These are phyloP conservation scores for Beauveria australis DNA, from an alignment of 2,329 filamentous ascomycete genomes.

Conservation along the genomic window DNA sequence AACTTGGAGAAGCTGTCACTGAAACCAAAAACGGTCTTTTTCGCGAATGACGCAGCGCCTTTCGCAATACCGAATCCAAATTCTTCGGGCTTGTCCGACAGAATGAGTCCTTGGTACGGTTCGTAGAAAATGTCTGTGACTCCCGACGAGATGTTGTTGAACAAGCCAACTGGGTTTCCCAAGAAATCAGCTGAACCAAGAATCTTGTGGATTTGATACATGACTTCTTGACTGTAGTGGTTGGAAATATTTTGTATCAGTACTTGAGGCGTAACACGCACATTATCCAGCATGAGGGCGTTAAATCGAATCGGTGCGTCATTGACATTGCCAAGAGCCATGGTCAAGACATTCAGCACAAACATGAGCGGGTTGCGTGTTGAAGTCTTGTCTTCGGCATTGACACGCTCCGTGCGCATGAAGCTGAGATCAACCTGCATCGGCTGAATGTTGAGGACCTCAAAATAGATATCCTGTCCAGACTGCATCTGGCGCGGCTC, in stretches of 20 bases:
- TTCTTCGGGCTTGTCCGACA: conserved; percentile 91
- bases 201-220: conserved; percentile 95
- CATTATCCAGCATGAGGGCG: conserved; percentile 89
- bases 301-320: conserved; percentile 93
- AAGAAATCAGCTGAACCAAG: conserved; percentile 95
- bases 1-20: conserved; percentile 97
- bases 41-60: conserved; percentile 92
- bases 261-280: conserved; percentile 77
- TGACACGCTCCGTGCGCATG: conserved; percentile 91
- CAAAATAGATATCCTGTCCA: conserved; percentile 95
- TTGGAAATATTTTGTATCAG: conserved; percentile 80
- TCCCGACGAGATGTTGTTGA: conserved; percentile 96
- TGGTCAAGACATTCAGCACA: conserved; percentile 95
- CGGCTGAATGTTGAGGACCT: conserved; percentile 90
- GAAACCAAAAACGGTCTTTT: conserved; percentile 97
- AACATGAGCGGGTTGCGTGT: conserved; percentile 96
- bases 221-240: conserved; percentile 93
- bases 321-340: conserved; percentile 99
- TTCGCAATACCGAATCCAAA: conserved; percentile 93
- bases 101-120: conserved; percentile 93
- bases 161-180: conserved; percentile 92
- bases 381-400: conserved; percentile 88
- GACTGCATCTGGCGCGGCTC: conserved; percentile 78
- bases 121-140: conserved; percentile 99
- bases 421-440: conserved; percentile 98